phyloP scores from a whole-genome alignment of 495 filamentous ascomycete species.

The Chaetomium cochliodes region DNA sequence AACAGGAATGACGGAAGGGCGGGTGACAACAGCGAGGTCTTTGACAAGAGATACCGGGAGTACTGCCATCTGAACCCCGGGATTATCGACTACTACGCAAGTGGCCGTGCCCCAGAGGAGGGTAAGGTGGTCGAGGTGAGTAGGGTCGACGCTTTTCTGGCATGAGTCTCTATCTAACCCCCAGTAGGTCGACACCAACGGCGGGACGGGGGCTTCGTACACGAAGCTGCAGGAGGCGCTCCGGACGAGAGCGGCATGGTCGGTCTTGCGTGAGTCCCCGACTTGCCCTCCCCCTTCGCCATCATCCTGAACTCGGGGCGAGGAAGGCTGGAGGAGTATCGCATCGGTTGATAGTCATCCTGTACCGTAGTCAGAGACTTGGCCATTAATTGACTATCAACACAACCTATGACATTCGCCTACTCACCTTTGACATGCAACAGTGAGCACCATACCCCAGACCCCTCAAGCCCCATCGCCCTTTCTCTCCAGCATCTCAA shows the following conservation, averaged over 20 bases:
- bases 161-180: too few relatives aligned
- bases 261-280: background rate
- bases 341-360: too few relatives aligned
- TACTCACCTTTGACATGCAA: too few relatives aligned
- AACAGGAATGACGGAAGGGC: too few relatives aligned
- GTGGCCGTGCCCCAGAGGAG: too few relatives aligned
- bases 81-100: too few relatives aligned
- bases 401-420: too few relatives aligned
- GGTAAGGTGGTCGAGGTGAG: slow-evolving; percentile 13
- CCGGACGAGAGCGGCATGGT: background rate
- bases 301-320: background rate
- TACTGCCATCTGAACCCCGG: too few relatives aligned
- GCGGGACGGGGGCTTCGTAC: background rate
- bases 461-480: background rate
- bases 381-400: too few relatives aligned
- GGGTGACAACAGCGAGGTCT: slow-evolving; percentile 16
- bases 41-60: slow-evolving; percentile 25
- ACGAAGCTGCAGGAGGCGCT: background rate
- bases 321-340: background rate
- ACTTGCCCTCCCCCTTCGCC: background rate
- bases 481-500: slow-evolving; percentile 29
- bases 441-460: background rate
- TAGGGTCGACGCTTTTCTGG: background rate
- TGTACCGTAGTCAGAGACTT: too few relatives aligned
- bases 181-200: slow-evolving; percentile 8